Base-by-base conservation (phyloP, 2,329 filamentous ascomycete genomes). In the Thielaviopsis ethacetica region DNA sequence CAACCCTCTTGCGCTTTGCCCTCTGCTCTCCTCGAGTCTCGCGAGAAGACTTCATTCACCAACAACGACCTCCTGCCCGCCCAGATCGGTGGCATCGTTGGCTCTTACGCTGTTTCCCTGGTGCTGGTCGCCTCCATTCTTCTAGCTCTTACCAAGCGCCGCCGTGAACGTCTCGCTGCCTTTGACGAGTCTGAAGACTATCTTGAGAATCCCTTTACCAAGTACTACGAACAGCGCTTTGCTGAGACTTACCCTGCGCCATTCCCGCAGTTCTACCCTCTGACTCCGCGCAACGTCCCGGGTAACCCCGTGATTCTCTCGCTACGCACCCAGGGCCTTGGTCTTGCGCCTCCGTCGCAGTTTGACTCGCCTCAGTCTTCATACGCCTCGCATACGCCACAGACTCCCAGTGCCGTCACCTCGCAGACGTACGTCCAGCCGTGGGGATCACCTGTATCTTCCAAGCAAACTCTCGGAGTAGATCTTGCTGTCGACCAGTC, bases 41-140 rank as follows among this genome's bases (percentile, higher is more conserved):
- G 47, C 15, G 54, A 52, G 68, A 73, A 73, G 63, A 71, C 77
- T 19, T 81, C 85, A 30, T 17, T 34, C 34, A 13, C n/a, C 38
- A 38, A 61, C 22, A 52, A 27, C 44, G 21, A 58, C n/a, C 30
- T 58, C 21, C 80, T 96, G 22, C 88, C 90, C 19, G 84, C 82
- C 61, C 85, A 96, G 70, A 84, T 96, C 65, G 85, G 86, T 63
- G 88, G 84, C 64, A 86, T 97, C 62, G 78, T 91, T 61, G 89
- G 84, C 62, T 84, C 87, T 61, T 96, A 96, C 80, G 77, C 91
- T 61, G 70, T 88, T 62, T 87, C 83, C 41, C 77, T 94, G 67
- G 76, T 89, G 66, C 71, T 93, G 65, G 81, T 93, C 65, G 84
- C 88, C 65, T 74, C 81, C 38, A 73, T 81, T 53, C 73, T 90